These are phyloP conservation scores for Tilletia walkeri DNA, from an alignment of 1,284 basidiomycete genomes.

Conservation along the genomic window DNA sequence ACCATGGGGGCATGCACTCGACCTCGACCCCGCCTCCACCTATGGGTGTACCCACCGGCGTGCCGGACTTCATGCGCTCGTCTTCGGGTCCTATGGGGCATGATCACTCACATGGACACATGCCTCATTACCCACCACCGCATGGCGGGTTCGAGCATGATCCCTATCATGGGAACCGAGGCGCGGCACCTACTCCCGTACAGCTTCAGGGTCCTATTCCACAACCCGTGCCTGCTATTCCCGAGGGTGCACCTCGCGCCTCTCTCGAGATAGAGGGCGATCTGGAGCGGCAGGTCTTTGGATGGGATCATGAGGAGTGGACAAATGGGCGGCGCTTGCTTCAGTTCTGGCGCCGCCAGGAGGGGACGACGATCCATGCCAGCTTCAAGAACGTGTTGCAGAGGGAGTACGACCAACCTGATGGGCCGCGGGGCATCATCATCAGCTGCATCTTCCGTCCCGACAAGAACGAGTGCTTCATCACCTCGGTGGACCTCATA, in stretches of 20 bases:
- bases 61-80: conserved; percentile 12
- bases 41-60: background rate
- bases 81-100: background rate
- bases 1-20: background rate
- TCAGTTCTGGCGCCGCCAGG: conserved; percentile 62
- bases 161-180: background rate
- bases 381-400: conserved; percentile 59
- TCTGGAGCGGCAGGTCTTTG: conserved; percentile 60
- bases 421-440: conserved; percentile 59
- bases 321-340: conserved; percentile 59
- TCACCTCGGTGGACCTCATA: conserved; percentile 93
- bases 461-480: conserved; percentile 72
- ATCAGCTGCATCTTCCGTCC: conserved; percentile 85
- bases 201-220: conserved; percentile 12
- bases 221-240: conserved; percentile 1
- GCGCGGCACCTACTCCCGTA: background rate
- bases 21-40: conserved; percentile 3
- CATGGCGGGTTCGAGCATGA: conserved; percentile 3
- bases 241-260: conserved; percentile 33
- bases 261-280: conserved; percentile 58
- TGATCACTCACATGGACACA: background rate
- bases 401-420: conserved; percentile 51
- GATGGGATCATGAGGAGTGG: conserved; percentile 63
- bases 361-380: conserved; percentile 59
- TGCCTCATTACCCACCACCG: background rate